These are phyloP conservation scores for Pythium dissimile DNA, from an alignment of 352 stramenopile species.

Conservation along the genomic window DNA sequence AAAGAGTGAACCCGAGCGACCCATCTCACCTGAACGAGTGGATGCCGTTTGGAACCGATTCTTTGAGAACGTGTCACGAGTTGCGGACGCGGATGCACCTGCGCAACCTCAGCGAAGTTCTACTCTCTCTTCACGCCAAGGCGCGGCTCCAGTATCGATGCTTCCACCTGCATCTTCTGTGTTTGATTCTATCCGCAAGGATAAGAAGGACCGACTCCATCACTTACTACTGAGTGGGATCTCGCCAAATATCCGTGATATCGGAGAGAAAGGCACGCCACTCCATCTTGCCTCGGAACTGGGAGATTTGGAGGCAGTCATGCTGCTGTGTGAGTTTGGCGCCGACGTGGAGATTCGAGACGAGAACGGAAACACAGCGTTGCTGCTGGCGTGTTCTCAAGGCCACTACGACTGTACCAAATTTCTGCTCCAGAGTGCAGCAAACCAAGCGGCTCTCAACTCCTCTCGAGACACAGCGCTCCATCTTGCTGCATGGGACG, in stretches of 20 bases:
- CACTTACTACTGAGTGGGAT: conserved; percentile 41
- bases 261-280: conserved; percentile 61
- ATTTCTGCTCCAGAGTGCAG: conserved; percentile 72
- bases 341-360: conserved; percentile 66
- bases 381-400: conserved; percentile 60
- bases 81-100: conserved; percentile 16
- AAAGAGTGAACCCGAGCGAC: neutral
- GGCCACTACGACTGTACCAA: conserved; percentile 66
- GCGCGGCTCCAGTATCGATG: neutral
- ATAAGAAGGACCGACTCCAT: conserved; percentile 39
- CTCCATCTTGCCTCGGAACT: conserved; percentile 69
- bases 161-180: conserved; percentile 18
- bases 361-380: conserved; percentile 57
- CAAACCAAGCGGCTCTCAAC: conserved; percentile 44
- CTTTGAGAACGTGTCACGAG: conserved; percentile 60
- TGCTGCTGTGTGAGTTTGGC: conserved; percentile 63
- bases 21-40: conserved; percentile 41
- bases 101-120: neutral
- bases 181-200: conserved; percentile 56
- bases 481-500: conserved; percentile 65
- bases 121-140: conserved; percentile 1
- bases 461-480: conserved; percentile 47
- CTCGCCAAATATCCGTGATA: conserved; percentile 52
- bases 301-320: conserved; percentile 57
- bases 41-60: conserved; percentile 75